Evolutionary conservation across 176 grass and related monocot species (phyloP), one percentile per base, ranked within the genome.

Genomic region (Carex littledalei): DNA sequence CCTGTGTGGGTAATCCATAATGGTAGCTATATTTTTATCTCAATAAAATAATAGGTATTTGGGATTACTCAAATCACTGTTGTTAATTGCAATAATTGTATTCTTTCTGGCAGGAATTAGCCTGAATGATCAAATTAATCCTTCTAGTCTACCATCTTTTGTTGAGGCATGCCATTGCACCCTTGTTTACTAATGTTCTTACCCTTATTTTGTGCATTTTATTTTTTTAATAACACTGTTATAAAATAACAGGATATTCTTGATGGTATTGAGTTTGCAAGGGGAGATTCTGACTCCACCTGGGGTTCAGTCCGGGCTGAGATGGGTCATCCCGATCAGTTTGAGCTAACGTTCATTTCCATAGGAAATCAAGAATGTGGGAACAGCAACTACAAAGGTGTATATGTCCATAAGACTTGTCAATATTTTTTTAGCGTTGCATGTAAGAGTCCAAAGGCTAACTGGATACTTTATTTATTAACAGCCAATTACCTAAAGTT

Each of bases 291-390:
- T 7, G 47, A 84, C 22, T 94, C 93, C 41, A 22, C 76, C 73
- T 98, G 92, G 95, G 95, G 95, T 65, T 98, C 91, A 69, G 45
- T 90, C 89, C 86, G 95, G 58, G 88, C 87, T 90, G 85, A 91
- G 87, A 98, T 98, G 95, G 93, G 95, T 59, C 95, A 95, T 89
- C 88, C 93, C 39, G 86, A 94, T 50, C 93, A 89, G 24, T 98
- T 98, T 92, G 83, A 86, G 29, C 88, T 98, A 72, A 88, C 81
- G 84, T 98, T 93, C 82, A 66, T 98, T 79, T 88, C 93, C 70
- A 87, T 98, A 79, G 95, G 95, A 53, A 98, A 95, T 92, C 93
- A 98, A 84, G 89, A 95, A 84, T 98, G 95, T 45, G 88, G 88
- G 6, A 98, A 76, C 85, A 84, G 45, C 15, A 89, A 90, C 57